Evolutionary conservation across 805 yeast genomes (phyloP), one percentile per base, ranked within the genome.

Genomic region (Candida easanensis): DNA sequence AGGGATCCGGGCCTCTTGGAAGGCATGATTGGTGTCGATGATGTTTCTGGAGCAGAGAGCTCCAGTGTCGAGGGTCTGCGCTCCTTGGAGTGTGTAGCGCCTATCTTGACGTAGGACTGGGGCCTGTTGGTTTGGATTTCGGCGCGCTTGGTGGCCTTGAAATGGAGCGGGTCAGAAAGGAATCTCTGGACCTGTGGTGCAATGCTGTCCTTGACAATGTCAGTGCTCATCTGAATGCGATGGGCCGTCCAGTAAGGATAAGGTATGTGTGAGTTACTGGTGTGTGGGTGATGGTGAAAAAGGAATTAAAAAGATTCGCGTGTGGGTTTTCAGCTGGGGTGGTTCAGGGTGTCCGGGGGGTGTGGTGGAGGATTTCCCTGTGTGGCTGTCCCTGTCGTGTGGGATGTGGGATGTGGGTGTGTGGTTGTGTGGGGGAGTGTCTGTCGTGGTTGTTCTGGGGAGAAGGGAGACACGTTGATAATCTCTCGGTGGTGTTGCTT

Each of bases 101-200:
- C 57, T 18, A 58, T 56, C 34, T 40, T 57, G 43, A 74, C 70
- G 62, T 80, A 84, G 48, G 69, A 65, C 4, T 75, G 61, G 1
- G 80, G 82, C 55, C 61, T 70, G 37, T 66, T 56, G 16, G 70
- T 56, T 13, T 68, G 68, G 17, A 69, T 64, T 57, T 78, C 84
- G 5, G 80, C 76, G 41, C 65, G 65, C 49, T 71, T 76, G 14
- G 87, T 89, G 4, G 79, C 69, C 41, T 74, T 79, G 62, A 87
- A 88, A 22, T 69, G 70, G 39, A 83, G 60, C 9, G 88, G 89
- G 44, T 77, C 76, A 22, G 80, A 64, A 32, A 82, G 66, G 42
- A 82, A 70, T 53, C 84, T 69, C 53, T 80, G 86, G 46, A 81
- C 76, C 35, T 80, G 60, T n/a, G 87, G 86, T 38, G 76, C 70